Conservation (phyloP, 2,329 filamentous ascomycete species). For the Chrysosporium keratinophilum region DNA sequence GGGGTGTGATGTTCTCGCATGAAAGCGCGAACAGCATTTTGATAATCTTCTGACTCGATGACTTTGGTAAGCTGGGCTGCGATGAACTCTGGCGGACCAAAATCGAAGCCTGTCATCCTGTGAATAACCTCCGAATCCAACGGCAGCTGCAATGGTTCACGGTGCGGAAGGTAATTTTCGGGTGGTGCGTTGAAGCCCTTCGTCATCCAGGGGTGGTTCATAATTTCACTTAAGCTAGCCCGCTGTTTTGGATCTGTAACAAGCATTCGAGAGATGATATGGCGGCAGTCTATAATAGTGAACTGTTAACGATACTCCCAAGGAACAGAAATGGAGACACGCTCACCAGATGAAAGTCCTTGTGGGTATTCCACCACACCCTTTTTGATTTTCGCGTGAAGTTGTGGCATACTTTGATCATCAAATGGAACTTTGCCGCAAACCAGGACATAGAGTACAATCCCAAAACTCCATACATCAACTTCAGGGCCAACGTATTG, state of each 20-base stretch:
- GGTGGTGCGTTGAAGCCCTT: conserved; percentile 81
- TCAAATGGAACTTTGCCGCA: conserved; percentile 98
- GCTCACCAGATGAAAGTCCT: conserved; percentile 77
- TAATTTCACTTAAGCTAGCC: conserved; percentile 79
- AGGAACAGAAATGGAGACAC: conserved; percentile 14
- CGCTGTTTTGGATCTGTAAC: conserved; percentile 85
- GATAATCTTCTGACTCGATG: conserved; percentile 91
- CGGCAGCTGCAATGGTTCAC: conserved; percentile 76
- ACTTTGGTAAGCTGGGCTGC: conserved; percentile 68
- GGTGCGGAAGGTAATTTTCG: conserved; percentile 74
- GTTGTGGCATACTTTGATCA: conserved; percentile 95
- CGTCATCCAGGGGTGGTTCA: conserved; percentile 90
- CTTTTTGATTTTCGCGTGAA: conserved; percentile 98
- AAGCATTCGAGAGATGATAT: conserved; percentile 87
- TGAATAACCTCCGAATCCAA: conserved; percentile 73
- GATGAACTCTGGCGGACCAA: conserved; percentile 77
- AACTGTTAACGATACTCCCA: conserved; percentile 13
- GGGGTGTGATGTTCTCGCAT: conserved; percentile 54
- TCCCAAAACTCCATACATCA: conserved; percentile 97
- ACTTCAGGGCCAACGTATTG: conserved; percentile 95
- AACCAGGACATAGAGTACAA: conserved; percentile 91
- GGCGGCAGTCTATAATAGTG: conserved; percentile 64
- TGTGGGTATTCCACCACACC: conserved; percentile 90
- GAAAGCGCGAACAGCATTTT: conserved; percentile 65
- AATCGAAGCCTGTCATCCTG: conserved; percentile 97